Base-by-base conservation (phyloP, 164 flowering plant species). In the Magnolia changhungtana region DNA sequence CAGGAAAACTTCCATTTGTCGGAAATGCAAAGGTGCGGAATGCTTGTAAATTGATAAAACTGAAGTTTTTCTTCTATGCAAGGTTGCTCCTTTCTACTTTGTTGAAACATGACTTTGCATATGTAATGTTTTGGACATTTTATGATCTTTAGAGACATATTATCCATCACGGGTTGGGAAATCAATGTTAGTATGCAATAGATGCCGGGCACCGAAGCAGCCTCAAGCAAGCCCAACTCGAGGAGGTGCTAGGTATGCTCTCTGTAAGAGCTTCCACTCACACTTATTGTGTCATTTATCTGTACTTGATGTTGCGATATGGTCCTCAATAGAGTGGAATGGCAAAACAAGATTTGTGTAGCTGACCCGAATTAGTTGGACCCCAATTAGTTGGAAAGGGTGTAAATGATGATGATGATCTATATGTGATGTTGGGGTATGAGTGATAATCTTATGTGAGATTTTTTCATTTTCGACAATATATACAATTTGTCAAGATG, bases 11-110 rank as follows among this genome's bases (percentile, higher is more conserved):
- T 71, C 73, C 19, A 69, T 74, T 37, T 88, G 90, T 80, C 73
- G 77, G 73, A 80, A 81, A 59, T 90, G 93, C 82, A 85, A 82
- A 84, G 91, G 96, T 90, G 73, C 72, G 77, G 23, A 24, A 74
- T 50, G 21, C 8, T 63, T 9, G 29, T 66, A 14, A 10, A 23
- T 2, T 21, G 69, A 66, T 24, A 27, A 13, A 10, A 24, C n/a
- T 11, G 29, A 66, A 14, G 27, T 27, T 13, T 66, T 8, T 24
- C 3, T 19, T 65, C 24, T 7, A 65, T 23, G 29, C 24, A 21
- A 24, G 19, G 11, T 13, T 65, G 68, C 68, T 20, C 2, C 29
- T 8, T 65, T 10, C 68, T 65, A 7, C 29, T 20, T 29, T 65
- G 13, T 24, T 65, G 19, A 20, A 29, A 65, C 68, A 65, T 24